These are phyloP conservation scores for Quillaja saponaria DNA, from an alignment of 306 rosid species.

Conservation along the genomic window DNA sequence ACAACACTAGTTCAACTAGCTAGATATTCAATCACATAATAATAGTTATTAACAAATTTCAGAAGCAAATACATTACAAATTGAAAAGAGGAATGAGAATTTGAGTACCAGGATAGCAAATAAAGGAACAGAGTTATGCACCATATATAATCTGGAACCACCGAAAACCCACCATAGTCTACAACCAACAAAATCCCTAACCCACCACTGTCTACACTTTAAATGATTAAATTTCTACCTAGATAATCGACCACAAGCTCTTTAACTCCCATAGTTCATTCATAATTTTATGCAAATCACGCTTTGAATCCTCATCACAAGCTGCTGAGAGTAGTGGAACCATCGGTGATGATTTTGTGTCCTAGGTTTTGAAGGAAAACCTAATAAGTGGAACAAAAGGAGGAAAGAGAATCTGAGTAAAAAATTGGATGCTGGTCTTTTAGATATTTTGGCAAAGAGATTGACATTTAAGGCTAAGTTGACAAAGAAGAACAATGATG, in stretches of 20 bases:
- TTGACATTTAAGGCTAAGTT: conserved; percentile 41
- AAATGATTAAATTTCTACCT: conserved; percentile 36
- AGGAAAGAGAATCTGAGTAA: conserved; percentile 60
- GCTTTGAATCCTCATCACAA: conserved; percentile 35
- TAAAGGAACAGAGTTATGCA: too few relatives aligned
- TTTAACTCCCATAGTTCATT: conserved; percentile 41
- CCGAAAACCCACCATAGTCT: too few relatives aligned
- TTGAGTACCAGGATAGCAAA: too few relatives aligned
- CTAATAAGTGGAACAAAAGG: conserved; percentile 90
- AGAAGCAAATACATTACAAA: too few relatives aligned
- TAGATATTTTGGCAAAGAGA: conserved; percentile 45
- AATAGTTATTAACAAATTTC: too few relatives aligned
- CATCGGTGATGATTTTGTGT: conserved; percentile 63
- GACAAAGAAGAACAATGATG: conserved; percentile 41
- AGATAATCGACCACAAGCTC: conserved; percentile 28
- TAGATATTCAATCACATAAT: too few relatives aligned
- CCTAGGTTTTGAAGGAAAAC: conserved; percentile 79
- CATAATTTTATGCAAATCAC: conserved; percentile 48
- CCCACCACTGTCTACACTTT: conserved; percentile 8
- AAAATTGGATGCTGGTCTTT: conserved; percentile 38
- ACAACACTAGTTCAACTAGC: too few relatives aligned
- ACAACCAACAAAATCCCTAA: too few relatives aligned
- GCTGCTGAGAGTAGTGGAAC: conserved; percentile 34
- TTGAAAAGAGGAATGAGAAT: too few relatives aligned
- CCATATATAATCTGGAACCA: too few relatives aligned